A percentile compares a stretch with the other conserved stretches of the same genome.
phyloP scores from a whole-genome alignment of 176 grass and related monocot genomes.

The Ampelocalamus luodianensis region DNA sequence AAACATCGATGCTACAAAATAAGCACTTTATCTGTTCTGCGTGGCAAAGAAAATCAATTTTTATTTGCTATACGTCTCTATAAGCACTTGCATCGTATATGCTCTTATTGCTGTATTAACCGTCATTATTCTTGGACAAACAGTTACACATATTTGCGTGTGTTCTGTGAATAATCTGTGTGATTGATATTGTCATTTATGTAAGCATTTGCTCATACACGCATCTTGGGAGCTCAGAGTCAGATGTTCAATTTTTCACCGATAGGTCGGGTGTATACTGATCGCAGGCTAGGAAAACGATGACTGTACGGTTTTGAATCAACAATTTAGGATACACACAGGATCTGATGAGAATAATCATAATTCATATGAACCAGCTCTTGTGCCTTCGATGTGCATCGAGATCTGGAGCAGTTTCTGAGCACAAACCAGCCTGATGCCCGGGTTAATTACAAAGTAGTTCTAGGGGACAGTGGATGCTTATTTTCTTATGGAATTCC shows the following conservation, averaged over 20 bases:
- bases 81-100: too few relatives aligned
- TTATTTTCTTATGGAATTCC: neutral
- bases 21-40: too few relatives aligned
- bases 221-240: neutral
- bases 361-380: neutral
- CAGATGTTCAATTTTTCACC: neutral
- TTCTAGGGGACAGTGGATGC: neutral
- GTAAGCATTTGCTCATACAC: neutral
- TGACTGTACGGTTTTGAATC: neutral
- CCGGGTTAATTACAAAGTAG: too few relatives aligned
- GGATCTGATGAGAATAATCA: neutral
- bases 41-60: too few relatives aligned
- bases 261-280: neutral
- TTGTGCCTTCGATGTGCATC: neutral
- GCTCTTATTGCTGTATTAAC: conserved; percentile 10
- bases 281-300: neutral
- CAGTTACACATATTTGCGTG: neutral
- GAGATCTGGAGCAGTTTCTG: neutral
- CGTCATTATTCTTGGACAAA: conserved; percentile 9
- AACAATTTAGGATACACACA: neutral
- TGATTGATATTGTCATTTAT: neutral
- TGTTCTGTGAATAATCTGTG: conserved; percentile 14
- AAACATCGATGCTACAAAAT: too few relatives aligned
- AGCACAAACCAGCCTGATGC: neutral
- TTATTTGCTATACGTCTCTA: too few relatives aligned